Base-by-base conservation (phyloP, 2,329 filamentous ascomycete species). In the Cephalotrichum gorgonifer region DNA sequence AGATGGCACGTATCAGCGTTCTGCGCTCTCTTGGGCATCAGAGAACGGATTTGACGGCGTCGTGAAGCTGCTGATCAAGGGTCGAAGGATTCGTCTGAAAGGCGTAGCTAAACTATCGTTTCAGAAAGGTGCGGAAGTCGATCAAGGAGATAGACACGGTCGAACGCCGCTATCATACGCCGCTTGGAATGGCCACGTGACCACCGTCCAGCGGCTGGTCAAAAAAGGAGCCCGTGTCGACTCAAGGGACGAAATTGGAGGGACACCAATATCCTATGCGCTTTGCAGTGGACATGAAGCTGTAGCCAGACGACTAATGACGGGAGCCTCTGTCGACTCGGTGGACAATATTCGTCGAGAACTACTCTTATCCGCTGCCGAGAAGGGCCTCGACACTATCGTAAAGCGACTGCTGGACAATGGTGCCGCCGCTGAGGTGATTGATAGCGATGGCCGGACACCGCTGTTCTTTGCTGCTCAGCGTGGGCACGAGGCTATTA, bases 31-130 rank as follows among this genome's bases (percentile, higher is more conserved):
- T 3, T 49, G 42, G 27, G 42, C 46, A 6, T 25, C 33, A 17
- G 42, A 23, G 26, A 38, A 41, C 8, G 47, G 42, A 23, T 22
- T 27, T 44, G 25, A 23, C 15, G 22, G 6, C 22, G 30, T 43
- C 22, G 46, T 49, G 7, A 41, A 51, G 27, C 42, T 49, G 33
- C 25, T n/a, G n/a, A n/a, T n/a, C n/a, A n/a, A n/a, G n/a, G n/a
- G n/a, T n/a, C n/a, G n/a, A 20, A 43, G n/a, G 27, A 17, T 43
- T 27, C 22, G 44, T 23, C 22, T 46, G 22, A 41, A 51, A 41
- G n/a, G n/a, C n/a, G 25, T 26, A 3, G 14, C 42, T 23, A 15
- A 26, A 17, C 42, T 26, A 26, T 28, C 27, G 25, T 17, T 14
- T 38, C 9, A 33, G 25, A 26, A 17, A 4, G 25, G 42, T 5